A percentile compares a stretch with the other conserved stretches of the same genome.
phyloP scores from a whole-genome alignment of 2,329 filamentous ascomycete genomes.

The Lizonia empirigonia region DNA sequence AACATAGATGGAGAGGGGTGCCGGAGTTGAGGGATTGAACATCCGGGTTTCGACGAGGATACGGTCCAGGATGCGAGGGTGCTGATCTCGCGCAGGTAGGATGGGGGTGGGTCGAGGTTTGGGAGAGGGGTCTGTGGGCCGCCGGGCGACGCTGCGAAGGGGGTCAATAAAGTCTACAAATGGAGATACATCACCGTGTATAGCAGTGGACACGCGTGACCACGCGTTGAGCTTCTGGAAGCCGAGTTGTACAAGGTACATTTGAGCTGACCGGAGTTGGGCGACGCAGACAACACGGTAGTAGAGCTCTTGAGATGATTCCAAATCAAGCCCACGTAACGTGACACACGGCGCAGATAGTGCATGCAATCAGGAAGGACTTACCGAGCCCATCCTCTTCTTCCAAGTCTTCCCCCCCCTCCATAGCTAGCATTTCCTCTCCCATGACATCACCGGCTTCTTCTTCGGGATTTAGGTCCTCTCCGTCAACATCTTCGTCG shows the following conservation, averaged over 20 bases:
- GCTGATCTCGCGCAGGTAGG: slow-evolving; percentile 77
- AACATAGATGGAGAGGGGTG: slow-evolving; percentile 74
- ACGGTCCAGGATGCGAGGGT: slow-evolving; percentile 84
- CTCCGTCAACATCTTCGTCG: slow-evolving; percentile 32
- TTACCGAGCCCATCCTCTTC: slow-evolving; percentile 34
- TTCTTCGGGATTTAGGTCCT: slow-evolving; percentile 25
- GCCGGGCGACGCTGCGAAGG: slow-evolving; percentile 23
- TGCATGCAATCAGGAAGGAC: slow-evolving; percentile 9
- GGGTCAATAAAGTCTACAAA: slow-evolving; percentile 6
- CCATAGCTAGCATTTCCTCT: slow-evolving; percentile 32
- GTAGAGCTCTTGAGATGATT: neutral
- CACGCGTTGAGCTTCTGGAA: neutral
- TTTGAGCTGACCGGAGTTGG: neutral
- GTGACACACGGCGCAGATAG: neutral
- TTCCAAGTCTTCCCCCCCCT: slow-evolving; percentile 56
- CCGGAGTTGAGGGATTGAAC: slow-evolving; percentile 76
- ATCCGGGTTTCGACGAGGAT: slow-evolving; percentile 79
- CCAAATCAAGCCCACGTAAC: neutral
- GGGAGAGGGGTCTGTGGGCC: slow-evolving; percentile 19
- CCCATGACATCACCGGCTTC: slow-evolving; percentile 32
- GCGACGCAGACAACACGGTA: neutral
- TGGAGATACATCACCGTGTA: neutral
- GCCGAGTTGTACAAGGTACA: neutral
- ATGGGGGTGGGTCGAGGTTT: slow-evolving; percentile 45
- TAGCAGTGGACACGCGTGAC: neutral